A percentile compares a stretch with the other conserved stretches of the same genome.
These are phyloP conservation scores for Fusarium sacchari DNA, from an alignment of 2,329 filamentous ascomycete genomes.

Conservation along the genomic window DNA sequence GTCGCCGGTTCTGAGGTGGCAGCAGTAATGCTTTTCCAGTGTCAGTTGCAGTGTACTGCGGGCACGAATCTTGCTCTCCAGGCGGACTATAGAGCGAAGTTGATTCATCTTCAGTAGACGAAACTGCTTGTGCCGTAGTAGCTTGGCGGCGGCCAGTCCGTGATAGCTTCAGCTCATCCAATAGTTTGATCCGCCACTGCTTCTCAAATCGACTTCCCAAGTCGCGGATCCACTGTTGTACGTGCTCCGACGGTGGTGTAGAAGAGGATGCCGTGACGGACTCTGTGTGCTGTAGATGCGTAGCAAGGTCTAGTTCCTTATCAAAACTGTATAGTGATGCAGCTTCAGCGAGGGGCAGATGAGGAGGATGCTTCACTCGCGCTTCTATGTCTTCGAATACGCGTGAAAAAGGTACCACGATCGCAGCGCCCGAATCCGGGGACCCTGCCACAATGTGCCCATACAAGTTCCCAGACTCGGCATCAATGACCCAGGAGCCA, in stretches of 20 bases:
- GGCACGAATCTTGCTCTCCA: fast-evolving
- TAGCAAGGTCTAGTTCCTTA: not conserved
- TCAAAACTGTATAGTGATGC: not conserved
- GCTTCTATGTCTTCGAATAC: not conserved
- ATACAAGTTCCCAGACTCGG: not conserved
- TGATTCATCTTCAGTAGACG: not conserved
- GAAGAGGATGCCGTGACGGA: not conserved
- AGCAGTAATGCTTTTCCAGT: not conserved
- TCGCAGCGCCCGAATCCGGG: not conserved
- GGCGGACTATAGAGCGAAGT: not conserved
- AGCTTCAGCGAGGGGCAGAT: not conserved
- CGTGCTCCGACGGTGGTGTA: fast-evolving
- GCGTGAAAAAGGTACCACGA: not conserved
- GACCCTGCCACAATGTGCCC: not conserved
- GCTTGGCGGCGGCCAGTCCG: not conserved
- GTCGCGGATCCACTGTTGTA: fast-evolving
- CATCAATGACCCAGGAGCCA: not conserved
- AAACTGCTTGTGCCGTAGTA: not conserved
- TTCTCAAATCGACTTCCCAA: not conserved
- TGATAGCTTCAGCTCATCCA: not conserved
- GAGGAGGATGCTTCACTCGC: not conserved
- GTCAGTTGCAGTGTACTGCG: not conserved
- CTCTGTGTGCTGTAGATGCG: not conserved
- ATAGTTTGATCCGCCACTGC: not conserved
- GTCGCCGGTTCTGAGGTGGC: not conserved